Percentiles rank a stretch among this genome's conserved stretches.
phyloP scores from a whole-genome alignment of 2,329 filamentous ascomycete species.

The Fusarium aywerte region DNA sequence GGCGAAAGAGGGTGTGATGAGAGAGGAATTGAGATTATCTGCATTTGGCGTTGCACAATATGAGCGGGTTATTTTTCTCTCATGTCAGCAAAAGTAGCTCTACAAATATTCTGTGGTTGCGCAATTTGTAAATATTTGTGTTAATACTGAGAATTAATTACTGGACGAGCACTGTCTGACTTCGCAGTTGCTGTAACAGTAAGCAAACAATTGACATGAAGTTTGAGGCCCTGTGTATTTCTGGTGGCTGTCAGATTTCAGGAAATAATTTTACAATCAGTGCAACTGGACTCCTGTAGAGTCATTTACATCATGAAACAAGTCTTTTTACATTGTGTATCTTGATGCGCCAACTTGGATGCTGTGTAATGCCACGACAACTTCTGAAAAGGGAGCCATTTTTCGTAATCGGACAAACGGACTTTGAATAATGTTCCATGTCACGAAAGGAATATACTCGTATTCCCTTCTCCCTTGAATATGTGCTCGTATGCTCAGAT shows the following conservation, averaged over 20 bases:
- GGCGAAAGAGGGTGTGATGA: neutral
- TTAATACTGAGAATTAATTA: neutral
- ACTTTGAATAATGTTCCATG: neutral
- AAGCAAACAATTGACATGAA: neutral
- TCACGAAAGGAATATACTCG: neutral
- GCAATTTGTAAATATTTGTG: neutral
- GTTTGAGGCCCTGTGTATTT: too few relatives aligned
- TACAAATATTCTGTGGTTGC: neutral
- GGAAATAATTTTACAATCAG: too few relatives aligned
- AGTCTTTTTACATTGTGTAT: neutral
- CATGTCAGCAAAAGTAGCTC: neutral
- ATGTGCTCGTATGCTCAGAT: neutral
- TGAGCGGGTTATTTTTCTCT: neutral
- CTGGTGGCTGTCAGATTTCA: too few relatives aligned
- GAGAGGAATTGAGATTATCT: neutral
- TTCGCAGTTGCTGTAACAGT: neutral
- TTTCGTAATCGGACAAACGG: neutral
- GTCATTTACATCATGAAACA: neutral
- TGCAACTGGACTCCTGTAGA: neutral
- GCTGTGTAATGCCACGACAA: neutral
- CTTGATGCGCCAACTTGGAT: neutral
- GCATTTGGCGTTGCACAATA: neutral
- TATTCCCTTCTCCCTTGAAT: neutral
- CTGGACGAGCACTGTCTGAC: neutral
- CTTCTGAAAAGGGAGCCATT: neutral